These are phyloP conservation scores for Flaveria ramosissima DNA, from an alignment of 129 eudicot genomes.

Conservation along the genomic window DNA sequence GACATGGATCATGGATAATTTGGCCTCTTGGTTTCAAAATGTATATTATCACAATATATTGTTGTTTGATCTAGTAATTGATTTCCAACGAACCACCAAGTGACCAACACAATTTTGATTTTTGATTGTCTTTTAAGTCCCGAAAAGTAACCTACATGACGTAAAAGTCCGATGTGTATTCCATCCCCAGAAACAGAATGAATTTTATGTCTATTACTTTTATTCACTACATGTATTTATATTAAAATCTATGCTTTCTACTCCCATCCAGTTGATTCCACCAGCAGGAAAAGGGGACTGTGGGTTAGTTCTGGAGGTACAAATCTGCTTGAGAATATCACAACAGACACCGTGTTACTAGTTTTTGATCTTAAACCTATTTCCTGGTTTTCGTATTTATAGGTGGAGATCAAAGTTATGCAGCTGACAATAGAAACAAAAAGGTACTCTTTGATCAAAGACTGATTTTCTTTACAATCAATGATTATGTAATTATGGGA, in stretches of 20 bases:
- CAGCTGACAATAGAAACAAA: conserved; percentile 45
- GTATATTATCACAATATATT: conserved; percentile 2
- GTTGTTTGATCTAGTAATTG: conserved; percentile 2
- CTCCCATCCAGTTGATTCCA: conserved; percentile 46
- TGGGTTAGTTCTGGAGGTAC: conserved; percentile 50
- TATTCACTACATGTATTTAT: conserved; percentile 4
- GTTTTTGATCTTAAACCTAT: conserved; percentile 8
- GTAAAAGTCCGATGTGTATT: neutral
- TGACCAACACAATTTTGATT: neutral
- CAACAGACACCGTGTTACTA: neutral
- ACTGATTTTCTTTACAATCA: conserved; percentile 5
- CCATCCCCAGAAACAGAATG: neutral
- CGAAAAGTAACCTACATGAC: conserved; percentile 15
- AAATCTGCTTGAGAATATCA: conserved; percentile 15
- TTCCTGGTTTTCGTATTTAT: neutral
- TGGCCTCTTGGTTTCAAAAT: conserved; percentile 20
- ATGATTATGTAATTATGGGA: neutral
- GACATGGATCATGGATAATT: neutral
- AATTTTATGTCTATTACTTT: neutral
- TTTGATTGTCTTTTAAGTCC: neutral
- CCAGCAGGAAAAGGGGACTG: conserved; percentile 35
- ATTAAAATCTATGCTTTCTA: conserved; percentile 17
- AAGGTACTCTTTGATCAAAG: conserved; percentile 35
- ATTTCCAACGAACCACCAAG: neutral
- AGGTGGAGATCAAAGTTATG: conserved; percentile 52